Conservation (phyloP, 148 eudicot species). For the Bassia scoparia region DNA sequence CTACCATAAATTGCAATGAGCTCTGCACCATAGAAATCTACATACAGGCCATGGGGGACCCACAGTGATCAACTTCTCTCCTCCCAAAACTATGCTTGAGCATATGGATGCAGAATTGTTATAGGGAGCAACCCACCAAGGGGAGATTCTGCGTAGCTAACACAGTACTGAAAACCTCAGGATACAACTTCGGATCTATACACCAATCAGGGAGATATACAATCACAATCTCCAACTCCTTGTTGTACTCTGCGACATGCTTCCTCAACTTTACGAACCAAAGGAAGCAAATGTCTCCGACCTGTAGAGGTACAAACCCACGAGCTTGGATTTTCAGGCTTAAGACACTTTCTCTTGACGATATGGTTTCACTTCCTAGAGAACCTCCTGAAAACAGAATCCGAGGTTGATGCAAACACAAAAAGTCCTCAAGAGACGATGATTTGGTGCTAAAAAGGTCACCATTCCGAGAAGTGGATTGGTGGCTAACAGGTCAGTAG, state of each 20-base stretch:
- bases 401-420: no score
- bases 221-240: not conserved
- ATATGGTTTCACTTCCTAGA: no score
- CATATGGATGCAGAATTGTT: not conserved
- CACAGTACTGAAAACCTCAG: not conserved
- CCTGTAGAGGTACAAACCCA: not conserved
- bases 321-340: not conserved
- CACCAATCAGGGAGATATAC: not conserved
- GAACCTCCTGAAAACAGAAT: no score
- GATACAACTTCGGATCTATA: no score
- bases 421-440: no score
- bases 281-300: not conserved
- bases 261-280: not conserved
- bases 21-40: not conserved
- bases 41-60: not conserved
- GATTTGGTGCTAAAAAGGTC: no score
- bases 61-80: not conserved
- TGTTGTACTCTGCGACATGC: not conserved
- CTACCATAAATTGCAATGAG: no score
- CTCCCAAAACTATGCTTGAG: not conserved
- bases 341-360: no score
- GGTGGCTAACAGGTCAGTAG: no score
- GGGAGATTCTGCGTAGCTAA: not conserved
- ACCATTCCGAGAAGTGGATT: no score
- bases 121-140: not conserved